A percentile compares a stretch with the other conserved stretches of the same genome.
phyloP scores from a whole-genome alignment of 2,329 filamentous ascomycete genomes.

The Aureobasidium sp. region DNA sequence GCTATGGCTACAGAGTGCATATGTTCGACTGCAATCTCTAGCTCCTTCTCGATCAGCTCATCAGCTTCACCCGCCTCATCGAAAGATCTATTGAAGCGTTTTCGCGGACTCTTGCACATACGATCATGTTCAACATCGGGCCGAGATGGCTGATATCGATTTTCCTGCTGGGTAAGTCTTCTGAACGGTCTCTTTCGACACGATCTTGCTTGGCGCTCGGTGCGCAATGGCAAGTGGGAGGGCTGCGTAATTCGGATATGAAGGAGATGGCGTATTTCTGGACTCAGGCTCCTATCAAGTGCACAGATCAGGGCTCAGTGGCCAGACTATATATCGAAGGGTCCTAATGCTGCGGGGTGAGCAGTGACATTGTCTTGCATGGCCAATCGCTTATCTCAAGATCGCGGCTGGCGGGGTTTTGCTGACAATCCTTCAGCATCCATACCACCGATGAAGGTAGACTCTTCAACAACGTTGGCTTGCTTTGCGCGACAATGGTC shows the following conservation, averaged over 20 bases:
- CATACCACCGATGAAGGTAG: too few species aligned
- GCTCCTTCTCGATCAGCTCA: background rate
- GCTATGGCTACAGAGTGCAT: background rate
- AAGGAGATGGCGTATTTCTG: background rate
- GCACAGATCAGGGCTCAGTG: background rate
- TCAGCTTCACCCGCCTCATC: background rate
- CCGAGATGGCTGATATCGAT: too few species aligned
- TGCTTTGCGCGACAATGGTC: too few species aligned
- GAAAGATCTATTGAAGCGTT: background rate
- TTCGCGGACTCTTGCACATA: background rate
- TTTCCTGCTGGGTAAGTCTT: background rate
- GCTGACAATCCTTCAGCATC: too few species aligned
- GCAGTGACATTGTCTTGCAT: background rate
- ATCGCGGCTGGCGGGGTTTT: background rate
- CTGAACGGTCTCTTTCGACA: background rate
- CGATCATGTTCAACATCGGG: background rate
- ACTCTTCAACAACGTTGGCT: too few species aligned
- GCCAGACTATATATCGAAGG: background rate
- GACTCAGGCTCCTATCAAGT: background rate
- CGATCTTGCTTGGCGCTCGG: too few species aligned
- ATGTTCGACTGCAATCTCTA: background rate
- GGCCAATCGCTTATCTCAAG: too few species aligned
- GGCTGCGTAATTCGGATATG: background rate
- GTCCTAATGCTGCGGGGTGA: background rate
- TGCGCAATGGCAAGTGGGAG: background rate